A percentile compares a stretch with the other conserved stretches of the same genome.
These are phyloP conservation scores for Extremus antarcticus DNA, from an alignment of 495 filamentous ascomycete genomes.

Conservation along the genomic window DNA sequence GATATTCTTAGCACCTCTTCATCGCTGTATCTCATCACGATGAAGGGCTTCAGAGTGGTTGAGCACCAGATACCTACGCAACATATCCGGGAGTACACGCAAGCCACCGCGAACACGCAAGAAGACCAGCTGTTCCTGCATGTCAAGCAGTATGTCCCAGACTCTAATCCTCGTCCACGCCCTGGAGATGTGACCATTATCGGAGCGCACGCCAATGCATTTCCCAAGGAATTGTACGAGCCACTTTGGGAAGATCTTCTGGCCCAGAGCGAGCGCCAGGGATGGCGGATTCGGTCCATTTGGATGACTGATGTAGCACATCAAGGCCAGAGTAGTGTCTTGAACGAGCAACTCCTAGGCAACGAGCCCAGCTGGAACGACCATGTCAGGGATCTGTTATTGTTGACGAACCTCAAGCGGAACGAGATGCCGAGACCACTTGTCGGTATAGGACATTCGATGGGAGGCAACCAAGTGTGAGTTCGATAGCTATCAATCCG, in stretches of 20 bases:
- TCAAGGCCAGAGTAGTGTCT: slow-evolving; percentile 29
- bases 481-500: slow-evolving; percentile 40
- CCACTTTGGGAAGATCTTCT: slow-evolving; percentile 37
- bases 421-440: slow-evolving; percentile 72
- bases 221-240: slow-evolving; percentile 37
- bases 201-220: slow-evolving; percentile 35
- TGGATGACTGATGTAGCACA: slow-evolving; percentile 34
- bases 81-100: slow-evolving; percentile 28
- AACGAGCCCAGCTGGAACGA: slow-evolving; percentile 57
- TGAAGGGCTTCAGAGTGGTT: slow-evolving; percentile 18
- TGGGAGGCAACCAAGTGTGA: slow-evolving; percentile 55
- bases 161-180: slow-evolving; percentile 19
- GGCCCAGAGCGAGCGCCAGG: slow-evolving; percentile 8
- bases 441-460: slow-evolving; percentile 82
- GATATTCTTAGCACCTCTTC: too few species aligned
- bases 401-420: slow-evolving; percentile 73
- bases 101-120: slow-evolving; percentile 20
- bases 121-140: slow-evolving; percentile 29
- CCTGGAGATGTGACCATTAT: slow-evolving; percentile 35
- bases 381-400: slow-evolving; percentile 70
- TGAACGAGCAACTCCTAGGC: slow-evolving; percentile 30
- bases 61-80: slow-evolving; percentile 26
- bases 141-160: slow-evolving; percentile 36
- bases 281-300: slow-evolving; percentile 30
- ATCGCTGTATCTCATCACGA: neutral